phyloP scores from a whole-genome alignment of 2,329 filamentous ascomycete species.

The Alternaria incomplexa region DNA sequence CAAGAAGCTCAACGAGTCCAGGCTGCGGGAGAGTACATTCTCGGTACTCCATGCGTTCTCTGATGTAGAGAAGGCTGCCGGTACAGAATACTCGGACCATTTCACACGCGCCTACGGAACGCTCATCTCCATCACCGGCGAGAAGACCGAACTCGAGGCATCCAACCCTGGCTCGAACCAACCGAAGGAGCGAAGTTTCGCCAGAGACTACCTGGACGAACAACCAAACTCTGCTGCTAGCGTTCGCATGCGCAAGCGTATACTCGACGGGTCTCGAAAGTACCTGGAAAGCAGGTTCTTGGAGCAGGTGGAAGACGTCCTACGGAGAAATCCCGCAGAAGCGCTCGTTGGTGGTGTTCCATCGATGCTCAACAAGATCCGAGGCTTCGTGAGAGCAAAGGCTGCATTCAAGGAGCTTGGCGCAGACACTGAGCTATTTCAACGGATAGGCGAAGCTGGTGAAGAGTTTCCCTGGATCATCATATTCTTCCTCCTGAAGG shows the following conservation, averaged over 20 bases:
- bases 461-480: constrained; percentile 92
- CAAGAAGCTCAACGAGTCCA: constrained; percentile 75
- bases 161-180: constrained; percentile 64
- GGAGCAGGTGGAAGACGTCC: constrained; percentile 74
- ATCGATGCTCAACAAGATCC: constrained; percentile 86
- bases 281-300: constrained; percentile 86
- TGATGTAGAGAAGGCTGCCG: constrained; percentile 72
- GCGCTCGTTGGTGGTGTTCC: constrained; percentile 89
- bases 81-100: constrained; percentile 74
- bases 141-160: constrained; percentile 62
- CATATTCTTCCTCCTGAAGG: constrained; percentile 88
- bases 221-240: constrained; percentile 68
- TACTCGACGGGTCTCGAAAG: constrained; percentile 77
- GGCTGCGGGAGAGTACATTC: constrained; percentile 70
- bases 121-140: constrained; percentile 77
- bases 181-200: constrained; percentile 77
- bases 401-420: constrained; percentile 82
- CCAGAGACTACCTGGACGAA: constrained; percentile 77
- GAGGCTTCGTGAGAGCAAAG: constrained; percentile 86
- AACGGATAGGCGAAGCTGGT: constrained; percentile 66
- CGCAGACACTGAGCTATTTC: constrained; percentile 78
- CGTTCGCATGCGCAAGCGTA: constrained; percentile 74
- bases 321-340: constrained; percentile 84
- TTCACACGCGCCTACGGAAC: constrained; percentile 84
- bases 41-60: constrained; percentile 79